phyloP scores from a whole-genome alignment of 2,329 filamentous ascomycete genomes.

The Aspergillus felis region DNA sequence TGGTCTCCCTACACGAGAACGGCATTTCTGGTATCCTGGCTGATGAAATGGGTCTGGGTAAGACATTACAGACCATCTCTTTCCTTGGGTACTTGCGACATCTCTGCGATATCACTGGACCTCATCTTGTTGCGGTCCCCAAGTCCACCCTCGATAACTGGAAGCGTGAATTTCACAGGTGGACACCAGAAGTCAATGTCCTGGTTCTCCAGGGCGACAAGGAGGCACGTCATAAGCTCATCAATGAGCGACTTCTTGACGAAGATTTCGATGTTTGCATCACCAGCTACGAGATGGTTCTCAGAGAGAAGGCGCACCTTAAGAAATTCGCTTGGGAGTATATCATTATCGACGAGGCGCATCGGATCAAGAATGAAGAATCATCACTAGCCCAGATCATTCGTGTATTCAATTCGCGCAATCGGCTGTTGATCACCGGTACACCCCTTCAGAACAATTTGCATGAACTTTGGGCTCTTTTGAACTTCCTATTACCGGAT shows the following conservation, averaged over 20 bases:
- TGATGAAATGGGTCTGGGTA: conserved; percentile 98
- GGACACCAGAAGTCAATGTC: conserved; percentile 95
- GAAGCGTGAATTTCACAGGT: conserved; percentile 88
- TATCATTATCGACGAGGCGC: conserved; percentile 97
- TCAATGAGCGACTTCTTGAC: conserved; percentile 85
- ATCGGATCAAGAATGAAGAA: conserved; percentile 99
- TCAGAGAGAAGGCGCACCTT: conserved; percentile 87
- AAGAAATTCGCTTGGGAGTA: conserved; percentile 99
- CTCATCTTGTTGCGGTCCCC: conserved; percentile 86
- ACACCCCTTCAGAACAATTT: conserved; percentile 97
- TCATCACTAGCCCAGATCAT: conserved; percentile 96
- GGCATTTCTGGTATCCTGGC: conserved; percentile 97
- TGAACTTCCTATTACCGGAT: conserved; percentile 97
- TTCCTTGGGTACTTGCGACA: conserved; percentile 94
- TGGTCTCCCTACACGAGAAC: conserved; percentile 96
- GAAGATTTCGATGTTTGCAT: conserved; percentile 98
- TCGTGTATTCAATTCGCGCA: conserved; percentile 90
- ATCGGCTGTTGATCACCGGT: conserved; percentile 90
- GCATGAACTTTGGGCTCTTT: conserved; percentile 93
- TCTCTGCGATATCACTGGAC: conserved; percentile 81
- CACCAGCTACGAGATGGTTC: conserved; percentile 98
- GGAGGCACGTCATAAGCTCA: conserved; percentile 82
- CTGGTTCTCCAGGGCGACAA: conserved; percentile 92
- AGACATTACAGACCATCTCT: conserved; percentile 94
- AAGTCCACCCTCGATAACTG: conserved; percentile 99